Conservation (phyloP, 495 filamentous ascomycete species). For the Trichodelitschia bisporula region DNA sequence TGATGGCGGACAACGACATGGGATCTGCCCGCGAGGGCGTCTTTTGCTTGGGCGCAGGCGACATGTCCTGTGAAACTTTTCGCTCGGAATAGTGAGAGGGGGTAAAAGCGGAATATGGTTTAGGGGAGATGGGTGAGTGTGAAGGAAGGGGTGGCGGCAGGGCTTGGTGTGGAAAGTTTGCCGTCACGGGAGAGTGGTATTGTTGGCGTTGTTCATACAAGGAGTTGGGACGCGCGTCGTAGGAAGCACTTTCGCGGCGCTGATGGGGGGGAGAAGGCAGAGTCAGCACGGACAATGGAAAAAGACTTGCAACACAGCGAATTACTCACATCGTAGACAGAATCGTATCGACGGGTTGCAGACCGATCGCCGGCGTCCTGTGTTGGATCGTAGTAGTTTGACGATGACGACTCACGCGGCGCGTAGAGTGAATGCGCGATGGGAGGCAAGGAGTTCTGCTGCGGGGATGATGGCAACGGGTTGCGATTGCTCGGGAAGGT, state of each 20-base stretch:
- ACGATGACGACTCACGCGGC: conserved; percentile 10
- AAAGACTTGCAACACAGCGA: not conserved
- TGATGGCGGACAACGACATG: conserved; percentile 81
- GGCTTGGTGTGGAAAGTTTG: conserved; percentile 8
- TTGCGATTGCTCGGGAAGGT: conserved; percentile 4
- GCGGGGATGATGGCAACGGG: conserved; percentile 11
- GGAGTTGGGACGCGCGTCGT: conserved; percentile 6
- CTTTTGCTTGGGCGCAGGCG: too few species aligned
- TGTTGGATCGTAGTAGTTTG: conserved; percentile 25
- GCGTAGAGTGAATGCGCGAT: conserved; percentile 10
- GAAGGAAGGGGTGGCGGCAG: conserved; percentile 10
- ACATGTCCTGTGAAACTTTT: too few species aligned
- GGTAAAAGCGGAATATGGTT: conserved; percentile 5
- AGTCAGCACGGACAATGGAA: not conserved
- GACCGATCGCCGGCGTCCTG: conserved; percentile 15
- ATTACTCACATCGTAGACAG: not conserved
- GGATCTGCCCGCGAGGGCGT: conserved; percentile 25
- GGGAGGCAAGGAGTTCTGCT: conserved; percentile 12
- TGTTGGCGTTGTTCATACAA: too few species aligned
- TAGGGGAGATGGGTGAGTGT: conserved; percentile 11
- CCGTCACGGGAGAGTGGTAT: conserved; percentile 6
- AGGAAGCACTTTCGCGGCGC: conserved; percentile 4
- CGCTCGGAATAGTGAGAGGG: not conserved
- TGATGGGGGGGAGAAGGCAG: not conserved
- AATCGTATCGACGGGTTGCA: conserved; percentile 17